A percentile compares a stretch with the other conserved stretches of the same genome.
phyloP scores from a whole-genome alignment of 441 rosid species.

The Croton setiger region DNA sequence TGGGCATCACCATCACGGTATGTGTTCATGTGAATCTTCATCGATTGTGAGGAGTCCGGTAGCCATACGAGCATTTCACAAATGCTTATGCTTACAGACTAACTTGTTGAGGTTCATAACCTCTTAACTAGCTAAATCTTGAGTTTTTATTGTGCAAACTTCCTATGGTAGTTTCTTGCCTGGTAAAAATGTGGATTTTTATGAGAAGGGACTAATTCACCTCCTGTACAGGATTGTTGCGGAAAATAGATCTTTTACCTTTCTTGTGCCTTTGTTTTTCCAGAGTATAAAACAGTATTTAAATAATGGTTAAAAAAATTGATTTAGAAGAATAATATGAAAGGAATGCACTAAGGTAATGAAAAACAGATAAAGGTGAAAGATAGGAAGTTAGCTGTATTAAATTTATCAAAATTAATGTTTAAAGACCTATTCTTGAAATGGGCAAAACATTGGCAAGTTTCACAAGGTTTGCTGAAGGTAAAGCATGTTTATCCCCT shows the following conservation, averaged over 20 bases:
- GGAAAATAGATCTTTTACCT: neutral
- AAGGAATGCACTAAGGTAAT: neutral
- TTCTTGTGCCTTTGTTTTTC: neutral
- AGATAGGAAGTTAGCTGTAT: neutral
- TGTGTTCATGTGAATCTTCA: constrained; percentile 50
- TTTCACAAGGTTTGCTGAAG: neutral
- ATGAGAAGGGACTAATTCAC: neutral
- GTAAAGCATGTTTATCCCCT: neutral
- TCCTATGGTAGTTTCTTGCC: neutral
- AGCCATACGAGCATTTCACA: constrained; percentile 51
- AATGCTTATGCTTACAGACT: constrained; percentile 60
- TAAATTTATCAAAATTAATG: neutral
- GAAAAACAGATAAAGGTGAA: too few relatives aligned
- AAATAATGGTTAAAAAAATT: neutral
- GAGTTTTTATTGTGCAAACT: neutral
- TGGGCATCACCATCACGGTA: constrained; percentile 50
- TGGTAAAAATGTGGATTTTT: neutral
- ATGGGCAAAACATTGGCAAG: neutral
- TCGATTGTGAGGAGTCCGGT: constrained; percentile 38
- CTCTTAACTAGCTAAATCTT: neutral
- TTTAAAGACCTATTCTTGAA: neutral
- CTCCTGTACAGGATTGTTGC: neutral
- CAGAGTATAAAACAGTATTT: neutral
- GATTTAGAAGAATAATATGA: neutral
- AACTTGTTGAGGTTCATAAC: constrained; percentile 57